A percentile compares a stretch with the other conserved stretches of the same genome.
Evolutionary conservation across 176 grass and related monocot species (phyloP).

Genomic region (Oryza punctata): DNA sequence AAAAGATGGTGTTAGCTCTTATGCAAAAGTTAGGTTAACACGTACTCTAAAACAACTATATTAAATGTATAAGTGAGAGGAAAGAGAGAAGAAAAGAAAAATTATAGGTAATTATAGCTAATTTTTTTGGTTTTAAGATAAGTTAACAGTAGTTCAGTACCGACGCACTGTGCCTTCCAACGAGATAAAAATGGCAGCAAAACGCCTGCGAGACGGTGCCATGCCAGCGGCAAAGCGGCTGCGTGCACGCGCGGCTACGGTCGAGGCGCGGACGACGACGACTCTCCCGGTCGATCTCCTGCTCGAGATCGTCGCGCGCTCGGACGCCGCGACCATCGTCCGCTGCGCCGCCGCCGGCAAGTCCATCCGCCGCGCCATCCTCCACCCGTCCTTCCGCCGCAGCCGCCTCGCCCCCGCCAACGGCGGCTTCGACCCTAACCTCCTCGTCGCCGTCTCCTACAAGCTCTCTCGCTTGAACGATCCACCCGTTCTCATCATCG

Average conservation of each 20-base stretch:
- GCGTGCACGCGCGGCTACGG: neutral
- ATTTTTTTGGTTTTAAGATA: too few species aligned
- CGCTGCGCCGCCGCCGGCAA: slow-evolving; percentile 19
- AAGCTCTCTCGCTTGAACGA: neutral
- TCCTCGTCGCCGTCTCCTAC: slow-evolving; percentile 28
- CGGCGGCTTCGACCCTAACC: slow-evolving; percentile 10
- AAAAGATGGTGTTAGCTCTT: too few species aligned
- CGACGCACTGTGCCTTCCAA: too few species aligned
- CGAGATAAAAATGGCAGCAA: too few species aligned
- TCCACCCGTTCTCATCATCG: neutral
- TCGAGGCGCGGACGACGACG: too few species aligned
- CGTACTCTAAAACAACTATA: too few species aligned
- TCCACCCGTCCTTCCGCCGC: slow-evolving; percentile 4
- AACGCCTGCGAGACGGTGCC: too few species aligned
- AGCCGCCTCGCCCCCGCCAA: neutral
- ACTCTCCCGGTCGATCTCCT: slow-evolving; percentile 8
- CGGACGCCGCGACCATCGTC: neutral
- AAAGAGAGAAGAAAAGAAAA: too few species aligned
- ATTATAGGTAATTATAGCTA: too few species aligned
- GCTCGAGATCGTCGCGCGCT: slow-evolving; percentile 25
- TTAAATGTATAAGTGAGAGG: too few species aligned
- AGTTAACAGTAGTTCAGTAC: too few species aligned
- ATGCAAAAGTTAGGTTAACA: too few species aligned
- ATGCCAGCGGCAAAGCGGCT: neutral
- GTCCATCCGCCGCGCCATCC: slow-evolving; percentile 24